Evolutionary conservation across 169 alveolate genomes (phyloP).

Genomic region (Eimeria acervulina): DNA sequence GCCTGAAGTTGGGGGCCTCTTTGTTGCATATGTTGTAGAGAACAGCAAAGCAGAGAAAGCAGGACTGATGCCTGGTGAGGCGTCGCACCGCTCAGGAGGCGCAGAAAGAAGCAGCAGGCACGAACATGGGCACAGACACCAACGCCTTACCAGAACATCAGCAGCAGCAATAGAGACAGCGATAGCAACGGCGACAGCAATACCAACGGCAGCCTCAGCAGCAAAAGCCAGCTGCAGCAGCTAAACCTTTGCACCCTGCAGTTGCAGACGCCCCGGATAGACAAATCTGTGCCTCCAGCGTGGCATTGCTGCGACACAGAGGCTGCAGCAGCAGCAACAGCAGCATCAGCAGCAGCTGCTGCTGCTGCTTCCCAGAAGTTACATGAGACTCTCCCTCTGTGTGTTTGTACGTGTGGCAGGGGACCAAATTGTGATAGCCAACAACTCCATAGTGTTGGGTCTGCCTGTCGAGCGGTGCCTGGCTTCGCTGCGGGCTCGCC

Average conservation of each 20-base stretch:
- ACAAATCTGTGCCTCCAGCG: neutral
- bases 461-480: neutral
- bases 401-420: neutral
- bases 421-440: conserved; percentile 36
- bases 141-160: neutral
- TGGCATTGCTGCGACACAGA: neutral
- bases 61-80: conserved; percentile 60
- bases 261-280: neutral
- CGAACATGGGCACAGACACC: neutral
- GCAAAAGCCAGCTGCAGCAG: neutral
- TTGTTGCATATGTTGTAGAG: conserved; percentile 77
- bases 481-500: conserved; percentile 7
- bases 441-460: conserved; percentile 27
- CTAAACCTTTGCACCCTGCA: neutral
- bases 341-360: neutral
- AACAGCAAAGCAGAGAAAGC: conserved; percentile 76
- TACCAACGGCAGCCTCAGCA: neutral
- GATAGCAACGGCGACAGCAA: neutral
- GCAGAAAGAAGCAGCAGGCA: neutral
- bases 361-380: neutral
- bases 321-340: neutral
- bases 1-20: conserved; percentile 57
- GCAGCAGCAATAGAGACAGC: neutral
- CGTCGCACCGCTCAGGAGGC: neutral
- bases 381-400: neutral